phyloP scores from a whole-genome alignment of 768 basidiomycete species.

The Tricholoma bakamatsutake region DNA sequence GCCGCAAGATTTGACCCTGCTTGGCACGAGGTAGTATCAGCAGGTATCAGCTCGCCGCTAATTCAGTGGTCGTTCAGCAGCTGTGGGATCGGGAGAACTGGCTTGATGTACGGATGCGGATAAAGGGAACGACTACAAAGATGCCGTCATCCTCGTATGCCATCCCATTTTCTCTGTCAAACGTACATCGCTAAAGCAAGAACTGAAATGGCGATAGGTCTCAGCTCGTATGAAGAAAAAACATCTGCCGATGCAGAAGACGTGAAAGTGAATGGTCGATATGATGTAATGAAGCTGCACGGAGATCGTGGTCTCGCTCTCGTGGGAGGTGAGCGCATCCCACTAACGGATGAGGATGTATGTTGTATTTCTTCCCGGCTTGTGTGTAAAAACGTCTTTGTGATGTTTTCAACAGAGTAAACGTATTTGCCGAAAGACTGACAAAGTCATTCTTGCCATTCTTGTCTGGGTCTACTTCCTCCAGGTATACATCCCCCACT shows the following conservation, averaged over 20 bases:
- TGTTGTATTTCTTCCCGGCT: neutral
- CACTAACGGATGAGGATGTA: neutral
- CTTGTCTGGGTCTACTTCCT: neutral
- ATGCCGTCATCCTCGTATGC: neutral
- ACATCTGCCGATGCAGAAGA: neutral
- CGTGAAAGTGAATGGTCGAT: neutral
- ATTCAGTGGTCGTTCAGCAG: no score
- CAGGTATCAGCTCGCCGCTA: no score
- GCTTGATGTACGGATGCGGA: no score
- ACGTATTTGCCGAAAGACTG: neutral
- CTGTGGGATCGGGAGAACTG: no score
- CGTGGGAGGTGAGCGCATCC: neutral
- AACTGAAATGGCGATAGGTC: neutral
- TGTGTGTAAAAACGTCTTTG: neutral
- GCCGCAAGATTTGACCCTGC: no score
- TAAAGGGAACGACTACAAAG: neutral
- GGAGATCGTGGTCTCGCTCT: neutral
- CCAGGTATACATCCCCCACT: neutral
- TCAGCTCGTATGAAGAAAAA: neutral
- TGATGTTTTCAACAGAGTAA: neutral
- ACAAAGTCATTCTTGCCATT: neutral
- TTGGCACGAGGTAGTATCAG: no score
- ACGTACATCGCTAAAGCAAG: neutral
- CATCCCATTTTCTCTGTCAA: neutral
- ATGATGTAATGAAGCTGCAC: neutral